These are phyloP conservation scores for Podaxis sp. DNA, from an alignment of 768 basidiomycete genomes.

Conservation along the genomic window DNA sequence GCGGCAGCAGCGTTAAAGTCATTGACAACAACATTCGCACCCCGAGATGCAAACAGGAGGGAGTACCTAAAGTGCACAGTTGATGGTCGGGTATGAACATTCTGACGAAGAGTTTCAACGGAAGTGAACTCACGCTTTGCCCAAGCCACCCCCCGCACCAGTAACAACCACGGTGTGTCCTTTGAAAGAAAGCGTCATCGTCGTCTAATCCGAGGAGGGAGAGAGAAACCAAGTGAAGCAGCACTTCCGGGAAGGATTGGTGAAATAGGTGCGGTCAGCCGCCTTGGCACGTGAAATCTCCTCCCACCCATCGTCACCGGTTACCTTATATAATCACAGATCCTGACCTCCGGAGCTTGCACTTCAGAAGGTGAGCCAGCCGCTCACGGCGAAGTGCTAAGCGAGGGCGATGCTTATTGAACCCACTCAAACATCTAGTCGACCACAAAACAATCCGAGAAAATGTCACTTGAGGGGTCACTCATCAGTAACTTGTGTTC, in stretches of 20 bases:
- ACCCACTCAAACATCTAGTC: too few species aligned
- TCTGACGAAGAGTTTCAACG: neutral
- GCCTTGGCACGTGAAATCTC: slow-evolving; percentile 3
- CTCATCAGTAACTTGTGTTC: too few species aligned
- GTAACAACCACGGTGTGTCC: slow-evolving; percentile 93
- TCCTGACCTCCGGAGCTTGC: neutral
- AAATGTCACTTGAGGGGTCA: too few species aligned
- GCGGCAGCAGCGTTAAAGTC: slow-evolving; percentile 89
- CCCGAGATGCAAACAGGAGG: slow-evolving; percentile 86
- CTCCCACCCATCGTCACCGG: neutral
- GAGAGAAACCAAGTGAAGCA: neutral
- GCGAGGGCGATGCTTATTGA: too few species aligned
- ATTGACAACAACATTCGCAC: slow-evolving; percentile 94
- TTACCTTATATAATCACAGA: neutral
- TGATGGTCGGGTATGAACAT: slow-evolving; percentile 13
- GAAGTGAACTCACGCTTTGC: slow-evolving; percentile 68
- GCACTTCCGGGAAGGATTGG: neutral
- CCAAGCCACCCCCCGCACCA: slow-evolving; percentile 94
- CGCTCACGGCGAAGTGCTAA: too few species aligned
- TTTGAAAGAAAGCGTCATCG: slow-evolving; percentile 72
- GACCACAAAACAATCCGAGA: too few species aligned
- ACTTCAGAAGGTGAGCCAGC: too few species aligned
- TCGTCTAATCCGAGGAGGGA: slow-evolving; percentile 13
- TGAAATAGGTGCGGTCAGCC: neutral
- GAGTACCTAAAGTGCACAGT: slow-evolving; percentile 65